Base-by-base conservation (phyloP, 1,284 basidiomycete species). In the Sporisorium iseilematis-ciliati region DNA sequence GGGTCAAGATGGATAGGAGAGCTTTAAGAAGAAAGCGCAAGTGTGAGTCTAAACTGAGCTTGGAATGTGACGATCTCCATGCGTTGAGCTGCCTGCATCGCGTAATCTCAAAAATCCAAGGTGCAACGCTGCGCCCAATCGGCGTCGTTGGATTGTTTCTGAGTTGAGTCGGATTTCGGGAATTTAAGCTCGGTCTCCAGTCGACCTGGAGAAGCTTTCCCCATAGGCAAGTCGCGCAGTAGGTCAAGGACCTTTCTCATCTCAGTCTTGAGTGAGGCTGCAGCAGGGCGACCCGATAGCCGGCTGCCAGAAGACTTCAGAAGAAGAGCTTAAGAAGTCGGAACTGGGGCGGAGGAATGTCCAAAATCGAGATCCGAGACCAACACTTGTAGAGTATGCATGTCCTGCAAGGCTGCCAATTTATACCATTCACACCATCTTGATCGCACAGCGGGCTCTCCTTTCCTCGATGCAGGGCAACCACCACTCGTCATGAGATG, bases 51-150 rank as follows among this genome's bases (percentile, higher is more conserved):
- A 16, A 41, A 25, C 51, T 38, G 2, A 53, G 25, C 35, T 23
- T 23, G 21, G 21, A 40, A 40, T 41, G 14, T 18, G 38, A 43
- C 26, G 52, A 43, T 38, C 53, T 33, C 35, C 41, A 42, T 35
- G 46, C 57, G 53, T 55, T 54, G 41, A 40, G 57, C 61, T 55
- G 62, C 55, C 20, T n/a, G 57, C 51, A 71, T 71, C 63, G 59
- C 68, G 68, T 71, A 71, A 71, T 65, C 68, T n/a, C 29, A 41
- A 40, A 29, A 29, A 55, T 26, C 11, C 11, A 40, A 29, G 23
- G 51, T 26, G 7, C 11, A n/a, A 20, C 5, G 42, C 52, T 38
- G 52, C 57, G 53, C 26, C 51, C 57, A 59, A 65, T 41, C 35
- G 45, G 20, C 14, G 20, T 35, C 20, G 50, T 31, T 33, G 42